Evolutionary conservation across 2,329 filamentous ascomycete species (phyloP), one percentile per base, ranked within the genome.

Genomic region (Rhexocercosporidium sp.): DNA sequence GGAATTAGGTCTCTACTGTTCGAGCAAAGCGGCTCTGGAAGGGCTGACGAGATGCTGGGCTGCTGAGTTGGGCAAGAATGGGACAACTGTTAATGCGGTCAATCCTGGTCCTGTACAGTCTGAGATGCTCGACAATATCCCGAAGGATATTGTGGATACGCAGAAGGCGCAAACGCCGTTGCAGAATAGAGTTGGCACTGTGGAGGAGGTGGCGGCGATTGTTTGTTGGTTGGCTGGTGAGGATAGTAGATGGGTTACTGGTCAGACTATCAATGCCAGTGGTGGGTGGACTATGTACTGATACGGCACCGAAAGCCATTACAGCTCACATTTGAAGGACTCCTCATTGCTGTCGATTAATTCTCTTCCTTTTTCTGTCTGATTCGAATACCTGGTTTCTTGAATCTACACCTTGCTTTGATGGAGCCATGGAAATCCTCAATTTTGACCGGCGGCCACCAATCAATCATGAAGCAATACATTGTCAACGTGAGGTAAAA

Each of bases 201-300:
- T 80, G 3, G 79, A 81, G 27, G 83, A 85, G 68, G 78, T 85
- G 64, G 82, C 83, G 0, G 81, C 74, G 65, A 79, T 79, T 8
- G 83, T 85, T 2, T 82, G 75, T 0, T 83, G 83, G 68, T 66
- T 85, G 20, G 82, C 80, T 29, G 81, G 83, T 69, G 79, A 80
- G 51, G 73, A 79, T 34, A 79, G 81, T 1, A 76, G 79, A 18
- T 85, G 82, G 82, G 77, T 85, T 14, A 85, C 83, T 68, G 83
- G 83, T 18, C 69, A 71, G 46, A 54, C 46, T 14, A 66, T 72
- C 25, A 68, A 62, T 66, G 66, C 59, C n/a, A 67, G 67, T 60
- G 70, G 69, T 34, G 70, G 70, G 1, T 71, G 70, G 67, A 65
- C 66, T 51, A 69, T 71, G 67, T 71, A 68, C 60, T 69, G 61